Evolutionary conservation across 148 eudicot species (phyloP), one percentile per base, ranked within the genome.

Genomic region (Silene latifolia): DNA sequence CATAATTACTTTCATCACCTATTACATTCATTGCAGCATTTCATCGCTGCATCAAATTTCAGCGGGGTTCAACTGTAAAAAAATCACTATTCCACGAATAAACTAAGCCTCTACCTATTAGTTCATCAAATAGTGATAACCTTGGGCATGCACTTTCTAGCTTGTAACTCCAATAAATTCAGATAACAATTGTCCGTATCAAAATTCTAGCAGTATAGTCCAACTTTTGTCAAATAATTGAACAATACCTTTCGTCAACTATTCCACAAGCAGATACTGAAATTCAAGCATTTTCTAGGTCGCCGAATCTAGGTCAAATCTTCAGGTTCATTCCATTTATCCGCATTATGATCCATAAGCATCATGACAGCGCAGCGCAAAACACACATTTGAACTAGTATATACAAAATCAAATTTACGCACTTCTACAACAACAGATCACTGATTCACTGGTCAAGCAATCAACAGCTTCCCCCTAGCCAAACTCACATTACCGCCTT

Each of bases 241-340:
- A 5, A 11, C 54, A 10, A 3, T 24, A 32, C 17, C 46, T 67
- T 67, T 3, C 7, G 18, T 44, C 35, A 32, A 32, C 9, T 44
- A 13, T 20, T 42, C 71, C 54, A 42, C 25, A 7, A 67, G 23
- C 42, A 42, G 15, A 67, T 19, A 17, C 24, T 21, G 5, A 67
- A 67, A 9, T 20, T 65, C 12, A 67, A 69, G 11, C 72, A 2
- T 20, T 21, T 46, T 13, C 72, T 69, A 46, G 72, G 29, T 69
- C 12, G 29, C 47, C 11, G 13, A 12, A 51, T 51, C 25, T 60
- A 21, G 5, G 56, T 12, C 56, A 47, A 69, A 20, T 23, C 27
- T 9, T 47, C 58, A 69, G 5, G 32, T 69, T 5, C 25, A n/a
- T 67, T 67, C 53, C 71, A 11, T 19, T 2, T 67, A 39, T 67